Evolutionary conservation across 2,329 filamentous ascomycete species (phyloP).

Genomic region (Sclerotinia subarctica): DNA sequence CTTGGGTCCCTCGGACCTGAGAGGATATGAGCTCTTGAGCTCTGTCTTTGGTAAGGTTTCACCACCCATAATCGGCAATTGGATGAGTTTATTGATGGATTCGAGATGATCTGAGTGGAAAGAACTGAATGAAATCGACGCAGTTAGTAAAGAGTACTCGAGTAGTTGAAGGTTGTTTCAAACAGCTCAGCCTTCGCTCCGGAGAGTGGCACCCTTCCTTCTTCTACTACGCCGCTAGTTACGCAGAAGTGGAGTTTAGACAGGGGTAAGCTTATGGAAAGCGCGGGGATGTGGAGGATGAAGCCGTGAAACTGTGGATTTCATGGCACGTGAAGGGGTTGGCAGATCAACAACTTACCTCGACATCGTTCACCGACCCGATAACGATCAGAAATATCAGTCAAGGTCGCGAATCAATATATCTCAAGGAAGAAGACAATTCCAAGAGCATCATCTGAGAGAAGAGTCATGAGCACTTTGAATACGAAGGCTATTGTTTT

Average conservation of each 20-base stretch:
- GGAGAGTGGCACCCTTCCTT: neutral
- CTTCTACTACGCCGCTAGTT: constrained; percentile 18
- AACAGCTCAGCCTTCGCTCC: constrained; percentile 2
- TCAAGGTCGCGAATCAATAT: neutral
- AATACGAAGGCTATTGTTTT: constrained; percentile 4
- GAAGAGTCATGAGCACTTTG: neutral
- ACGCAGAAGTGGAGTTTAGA: constrained; percentile 15
- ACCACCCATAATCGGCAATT: constrained; percentile 38
- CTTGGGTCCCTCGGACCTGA: constrained; percentile 45
- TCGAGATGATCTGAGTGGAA: neutral
- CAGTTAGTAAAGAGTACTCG: neutral
- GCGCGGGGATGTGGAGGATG: constrained; percentile 14
- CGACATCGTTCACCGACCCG: constrained; percentile 11
- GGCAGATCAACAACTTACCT: constrained; percentile 19
- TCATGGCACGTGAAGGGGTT: neutral
- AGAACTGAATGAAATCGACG: neutral
- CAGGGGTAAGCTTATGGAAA: constrained; percentile 17
- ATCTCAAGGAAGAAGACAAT: neutral
- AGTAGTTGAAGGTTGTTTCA: neutral
- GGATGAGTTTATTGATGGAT: constrained; percentile 22
- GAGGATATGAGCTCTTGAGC: constrained; percentile 36
- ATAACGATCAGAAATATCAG: neutral
- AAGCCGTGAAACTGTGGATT: neutral
- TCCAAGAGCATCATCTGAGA: neutral
- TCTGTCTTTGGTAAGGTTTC: constrained; percentile 33